Base-by-base conservation (phyloP, 495 filamentous ascomycete species). In the Annulohypoxylon maeteangense region DNA sequence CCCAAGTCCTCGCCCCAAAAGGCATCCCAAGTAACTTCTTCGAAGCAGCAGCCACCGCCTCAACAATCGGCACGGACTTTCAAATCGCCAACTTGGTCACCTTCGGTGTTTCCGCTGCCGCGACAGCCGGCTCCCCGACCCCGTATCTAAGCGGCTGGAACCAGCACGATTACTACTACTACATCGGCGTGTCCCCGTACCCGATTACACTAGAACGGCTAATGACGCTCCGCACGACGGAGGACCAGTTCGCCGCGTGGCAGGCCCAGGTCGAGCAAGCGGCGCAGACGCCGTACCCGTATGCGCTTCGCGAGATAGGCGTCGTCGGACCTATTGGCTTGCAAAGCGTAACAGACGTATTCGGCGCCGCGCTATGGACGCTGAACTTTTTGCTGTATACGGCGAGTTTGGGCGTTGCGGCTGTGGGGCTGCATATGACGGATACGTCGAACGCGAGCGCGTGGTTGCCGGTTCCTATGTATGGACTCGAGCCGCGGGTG, bases 131-230 rank as follows among this genome's bases (percentile, higher is more conserved):
- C 22, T 75, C 68, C 18, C n/a, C 63, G 16, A 53, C 58, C 16
- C 29, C 67, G 0, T 80, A 70, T 36, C 67, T 80, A 8, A 56
- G 59, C 48, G 57, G 32, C 3, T 82, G 76, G 79, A 80, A 82
- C 62, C 79, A 82, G 56, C 79, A 82, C 61, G 78, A 82, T 62
- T 82, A 81, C 67, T 82, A 76, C 72, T 80, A 82, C 61, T 81
- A 76, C 69, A 71, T 82, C 53, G 74, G 69, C 60, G 78, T 80
- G 0, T 72, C 79, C 0, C 47, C 38, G 1, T 67, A 62, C 25
- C 58, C 67, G 0, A 29, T 82, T 0, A 76, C 71, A 2, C 64
- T 82, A 0, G 61, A 77, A 14, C 62, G 66, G 14, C 75, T 82
- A 8, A 66, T 75, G 61, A 23, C 77, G 29, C 67, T 81, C 8